Evolutionary conservation across 2,329 filamentous ascomycete species (phyloP), one percentile per base, ranked within the genome.

Genomic region (Colletotrichum navitas): DNA sequence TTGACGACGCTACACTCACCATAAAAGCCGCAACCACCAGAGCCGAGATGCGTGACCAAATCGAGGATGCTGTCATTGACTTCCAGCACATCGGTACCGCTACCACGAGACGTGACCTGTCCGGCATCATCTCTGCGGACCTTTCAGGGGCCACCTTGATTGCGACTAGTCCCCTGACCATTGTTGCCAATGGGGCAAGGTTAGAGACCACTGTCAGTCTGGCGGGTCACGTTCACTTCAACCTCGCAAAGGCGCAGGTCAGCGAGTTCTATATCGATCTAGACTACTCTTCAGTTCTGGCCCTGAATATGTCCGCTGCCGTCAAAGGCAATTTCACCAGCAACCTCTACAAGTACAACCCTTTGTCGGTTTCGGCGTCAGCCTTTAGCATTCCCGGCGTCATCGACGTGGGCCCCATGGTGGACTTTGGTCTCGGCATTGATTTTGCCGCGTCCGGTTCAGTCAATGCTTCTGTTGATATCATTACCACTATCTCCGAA

Each of bases 191-290:
- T 43, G 74, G 75, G 16, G 81, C 79, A 36, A 72, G 74, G 45
- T 77, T 85, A 55, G 77, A 77, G 21, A 77, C 79, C 39, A 77
- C 78, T 21, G 75, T 83, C 36, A 81, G 80, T 6, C 79, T 85
- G 45, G 82, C 82, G 1, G 83, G 83, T 29, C 80, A 81, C 65
- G 77, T 85, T 16, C 76, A 79, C 60, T 85, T 83, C 76, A 80
- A 79, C 71, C 79, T 84, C 72, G 74, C 77, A 49, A 70, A 71
- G n/a, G 75, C 76, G 43, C 74, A 77, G 54, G 74, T 83, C 7
- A 74, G 81, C 49, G 75, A 78, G 49, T 78, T 85, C 10, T 82
- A 80, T 74, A 81, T 85, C 58, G 83, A 85, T 67, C 77, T 85
- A 63, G 81, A 84, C 66, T 78, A 74, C 2, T 72, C 79, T 0